phyloP scores from a whole-genome alignment of 345 rosid genomes.

The Eucalyptus tenuipes region DNA sequence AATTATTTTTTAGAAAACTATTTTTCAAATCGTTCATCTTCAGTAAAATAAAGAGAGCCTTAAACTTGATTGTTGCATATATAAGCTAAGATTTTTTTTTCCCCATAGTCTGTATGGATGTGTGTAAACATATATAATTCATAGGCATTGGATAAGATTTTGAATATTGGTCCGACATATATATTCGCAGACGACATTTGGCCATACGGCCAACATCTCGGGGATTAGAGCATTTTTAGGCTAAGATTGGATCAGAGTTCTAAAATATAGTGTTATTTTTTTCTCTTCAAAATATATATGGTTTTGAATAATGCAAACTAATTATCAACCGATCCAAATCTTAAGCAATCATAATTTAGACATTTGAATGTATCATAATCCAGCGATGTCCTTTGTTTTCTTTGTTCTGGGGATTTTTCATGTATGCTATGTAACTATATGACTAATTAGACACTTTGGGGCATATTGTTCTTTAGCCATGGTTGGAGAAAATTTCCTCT shows the following conservation, averaged over 20 bases:
- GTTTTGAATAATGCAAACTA: not conserved
- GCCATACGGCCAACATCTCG: not conserved
- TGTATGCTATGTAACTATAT: not conserved
- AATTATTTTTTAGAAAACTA: not conserved
- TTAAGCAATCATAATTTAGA: not conserved
- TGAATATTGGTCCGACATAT: not conserved
- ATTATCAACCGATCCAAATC: not conserved
- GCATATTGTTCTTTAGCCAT: not conserved
- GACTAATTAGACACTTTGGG: not conserved
- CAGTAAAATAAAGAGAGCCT: fast-evolving
- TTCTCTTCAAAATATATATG: not conserved
- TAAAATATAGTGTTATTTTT: not conserved
- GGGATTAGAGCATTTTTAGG: not conserved
- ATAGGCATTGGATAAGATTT: not conserved
- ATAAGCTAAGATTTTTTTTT: not conserved
- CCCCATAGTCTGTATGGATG: not conserved
- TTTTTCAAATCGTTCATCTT: not conserved
- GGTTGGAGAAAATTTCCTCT: not conserved
- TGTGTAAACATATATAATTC: not conserved
- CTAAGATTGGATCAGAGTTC: not conserved
- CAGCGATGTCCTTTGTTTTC: not conserved
- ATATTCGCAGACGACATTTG: not conserved
- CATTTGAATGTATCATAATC: not conserved
- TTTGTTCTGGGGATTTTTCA: not conserved
- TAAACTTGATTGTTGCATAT: not conserved